Evolutionary conservation across 2,329 filamentous ascomycete species (phyloP).

Genomic region (Colletotrichum sp.): DNA sequence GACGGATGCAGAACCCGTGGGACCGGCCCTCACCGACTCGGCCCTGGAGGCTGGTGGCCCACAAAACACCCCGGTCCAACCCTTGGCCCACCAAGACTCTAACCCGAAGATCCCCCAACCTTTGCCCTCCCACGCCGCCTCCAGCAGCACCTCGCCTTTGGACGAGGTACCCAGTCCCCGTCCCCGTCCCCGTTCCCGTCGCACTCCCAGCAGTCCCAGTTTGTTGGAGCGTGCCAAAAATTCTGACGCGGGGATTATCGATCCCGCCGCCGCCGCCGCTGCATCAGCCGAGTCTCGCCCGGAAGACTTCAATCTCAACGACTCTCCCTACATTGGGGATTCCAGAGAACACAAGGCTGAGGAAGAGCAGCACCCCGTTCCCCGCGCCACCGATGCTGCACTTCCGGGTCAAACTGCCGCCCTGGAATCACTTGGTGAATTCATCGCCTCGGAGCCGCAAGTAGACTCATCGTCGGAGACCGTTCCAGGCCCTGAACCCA

Average conservation of each 20-base stretch:
- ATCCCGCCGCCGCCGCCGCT: neutral
- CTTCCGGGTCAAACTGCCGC: neutral
- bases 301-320: slow-evolving; percentile 29
- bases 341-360: slow-evolving; percentile 30
- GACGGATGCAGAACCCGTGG: slow-evolving; percentile 22
- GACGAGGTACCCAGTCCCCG: neutral
- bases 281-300: slow-evolving; percentile 6
- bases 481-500: neutral
- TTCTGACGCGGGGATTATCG: slow-evolving; percentile 18
- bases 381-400: slow-evolving; percentile 8
- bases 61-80: slow-evolving; percentile 14
- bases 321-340: slow-evolving; percentile 30
- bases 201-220: neutral
- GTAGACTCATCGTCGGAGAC: slow-evolving; percentile 8
- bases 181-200: neutral
- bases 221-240: slow-evolving; percentile 11
- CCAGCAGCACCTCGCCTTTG: neutral
- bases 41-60: slow-evolving; percentile 20
- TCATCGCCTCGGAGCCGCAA: slow-evolving; percentile 5
- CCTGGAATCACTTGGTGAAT: slow-evolving; percentile 13
- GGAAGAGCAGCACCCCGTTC: slow-evolving; percentile 20
- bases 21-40: slow-evolving; percentile 24
- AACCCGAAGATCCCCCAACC: slow-evolving; percentile 23
- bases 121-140: neutral
- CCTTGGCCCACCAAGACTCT: slow-evolving; percentile 21